Percentiles rank a stretch among this genome's conserved stretches.
Conservation (phyloP, 176 grass and related monocot species). For the Leersia perrieri region DNA sequence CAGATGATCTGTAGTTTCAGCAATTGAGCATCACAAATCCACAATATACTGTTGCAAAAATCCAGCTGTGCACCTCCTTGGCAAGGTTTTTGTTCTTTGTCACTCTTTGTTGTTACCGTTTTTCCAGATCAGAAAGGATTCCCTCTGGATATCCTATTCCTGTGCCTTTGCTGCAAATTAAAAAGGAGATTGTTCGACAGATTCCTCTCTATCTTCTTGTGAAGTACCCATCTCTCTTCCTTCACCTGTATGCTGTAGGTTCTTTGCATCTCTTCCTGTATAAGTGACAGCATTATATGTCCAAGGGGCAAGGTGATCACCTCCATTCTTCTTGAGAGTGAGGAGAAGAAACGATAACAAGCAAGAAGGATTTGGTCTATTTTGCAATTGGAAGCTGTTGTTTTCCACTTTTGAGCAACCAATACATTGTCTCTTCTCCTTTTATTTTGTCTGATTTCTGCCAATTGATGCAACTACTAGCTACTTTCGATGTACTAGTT, state of each 20-base stretch:
- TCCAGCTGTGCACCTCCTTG: not conserved
- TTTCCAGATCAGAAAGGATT: slow-evolving; percentile 6
- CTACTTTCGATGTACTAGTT: too few relatives aligned
- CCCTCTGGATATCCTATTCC: slow-evolving; percentile 10
- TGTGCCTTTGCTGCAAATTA: not conserved
- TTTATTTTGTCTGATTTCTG: not conserved
- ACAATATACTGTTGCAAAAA: not conserved
- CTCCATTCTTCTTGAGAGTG: not conserved
- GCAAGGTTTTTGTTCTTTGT: slow-evolving; percentile 1
- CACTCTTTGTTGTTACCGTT: not conserved
- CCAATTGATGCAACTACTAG: too few relatives aligned
- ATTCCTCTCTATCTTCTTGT: slow-evolving; percentile 35
- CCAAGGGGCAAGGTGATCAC: not conserved
- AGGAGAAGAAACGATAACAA: not conserved
- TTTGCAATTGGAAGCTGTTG: not conserved
- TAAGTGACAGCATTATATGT: not conserved
- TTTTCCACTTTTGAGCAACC: not conserved
- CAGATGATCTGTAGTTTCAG: not conserved
- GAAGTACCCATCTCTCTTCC: not conserved
- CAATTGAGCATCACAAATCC: not conserved
- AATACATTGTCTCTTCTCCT: not conserved
- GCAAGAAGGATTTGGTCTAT: not conserved
- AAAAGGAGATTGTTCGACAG: not conserved
- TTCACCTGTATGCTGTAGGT: not conserved
- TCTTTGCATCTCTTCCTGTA: not conserved